Evolutionary conservation across 192 early-diverging fungal species (phyloP).

Genomic region (Chytriomyces hyalinus): DNA sequence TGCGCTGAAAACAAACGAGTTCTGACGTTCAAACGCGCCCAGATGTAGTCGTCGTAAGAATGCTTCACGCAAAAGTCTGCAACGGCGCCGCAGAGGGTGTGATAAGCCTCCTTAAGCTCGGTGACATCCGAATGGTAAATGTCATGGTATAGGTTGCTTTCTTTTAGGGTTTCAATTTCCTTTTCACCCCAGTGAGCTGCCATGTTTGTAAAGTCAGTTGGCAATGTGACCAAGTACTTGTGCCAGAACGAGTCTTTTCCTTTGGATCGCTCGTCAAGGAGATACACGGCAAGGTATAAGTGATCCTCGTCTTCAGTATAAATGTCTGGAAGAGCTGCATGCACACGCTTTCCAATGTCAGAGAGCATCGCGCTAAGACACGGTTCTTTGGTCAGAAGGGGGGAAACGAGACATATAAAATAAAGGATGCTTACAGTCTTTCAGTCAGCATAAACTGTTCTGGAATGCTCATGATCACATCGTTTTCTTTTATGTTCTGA

Average conservation of each 20-base stretch:
- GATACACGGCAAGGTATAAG: neutral
- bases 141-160: neutral
- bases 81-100: neutral
- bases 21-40: neutral
- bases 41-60: neutral
- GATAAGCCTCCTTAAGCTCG: neutral
- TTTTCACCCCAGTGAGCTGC: neutral
- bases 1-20: neutral
- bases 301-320: conserved; percentile 1
- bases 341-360: neutral
- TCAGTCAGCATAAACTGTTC: neutral
- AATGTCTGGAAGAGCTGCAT: conserved; percentile 3
- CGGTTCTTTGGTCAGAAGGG: neutral
- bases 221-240: conserved; percentile 6
- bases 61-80: neutral
- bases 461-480: neutral
- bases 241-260: neutral
- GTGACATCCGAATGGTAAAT: neutral
- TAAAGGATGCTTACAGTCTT: neutral
- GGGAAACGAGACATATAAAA: neutral
- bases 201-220: neutral
- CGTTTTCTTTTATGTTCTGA: neutral
- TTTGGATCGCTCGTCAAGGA: neutral
- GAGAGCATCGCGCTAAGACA: conserved; percentile 1
- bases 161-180: neutral